These are phyloP conservation scores for Apiosordaria backusii DNA, from an alignment of 495 filamentous ascomycete species.

Conservation along the genomic window DNA sequence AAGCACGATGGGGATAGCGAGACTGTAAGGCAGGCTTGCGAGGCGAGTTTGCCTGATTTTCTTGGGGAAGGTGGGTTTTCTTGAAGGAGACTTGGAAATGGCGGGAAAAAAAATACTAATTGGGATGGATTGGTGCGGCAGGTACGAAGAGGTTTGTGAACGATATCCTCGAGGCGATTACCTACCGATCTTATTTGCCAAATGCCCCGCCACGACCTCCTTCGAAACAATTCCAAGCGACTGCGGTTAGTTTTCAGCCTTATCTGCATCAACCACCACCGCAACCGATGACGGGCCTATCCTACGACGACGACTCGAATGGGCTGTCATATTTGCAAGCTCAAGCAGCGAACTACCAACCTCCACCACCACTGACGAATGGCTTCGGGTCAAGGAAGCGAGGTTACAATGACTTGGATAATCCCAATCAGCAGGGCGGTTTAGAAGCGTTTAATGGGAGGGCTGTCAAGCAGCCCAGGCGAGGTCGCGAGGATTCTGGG, in stretches of 20 bases:
- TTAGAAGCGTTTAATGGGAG: slow-evolving; percentile 40
- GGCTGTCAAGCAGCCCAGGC: slow-evolving; percentile 68
- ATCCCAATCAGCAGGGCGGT: slow-evolving; percentile 36
- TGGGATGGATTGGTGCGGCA: slow-evolving; percentile 29
- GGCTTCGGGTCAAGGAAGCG: slow-evolving; percentile 28
- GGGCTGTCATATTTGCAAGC: background rate
- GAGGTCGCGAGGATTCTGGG: slow-evolving; percentile 50
- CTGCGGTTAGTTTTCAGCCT: too few species aligned
- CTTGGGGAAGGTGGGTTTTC: slow-evolving; percentile 66
- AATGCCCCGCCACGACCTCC: slow-evolving; percentile 46
- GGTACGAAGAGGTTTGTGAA: slow-evolving; percentile 76
- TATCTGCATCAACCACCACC: slow-evolving; percentile 4
- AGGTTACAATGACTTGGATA: slow-evolving; percentile 29
- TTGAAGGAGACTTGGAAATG: background rate
- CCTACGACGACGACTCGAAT: slow-evolving; percentile 26
- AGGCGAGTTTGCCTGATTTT: slow-evolving; percentile 82
- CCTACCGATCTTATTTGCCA: slow-evolving; percentile 60
- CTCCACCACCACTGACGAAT: slow-evolving; percentile 7
- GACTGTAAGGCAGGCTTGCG: slow-evolving; percentile 67
- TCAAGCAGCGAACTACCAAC: background rate
- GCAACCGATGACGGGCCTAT: slow-evolving; percentile 15
- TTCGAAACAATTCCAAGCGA: slow-evolving; percentile 5
- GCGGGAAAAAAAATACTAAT: too few species aligned
- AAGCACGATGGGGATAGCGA: slow-evolving; percentile 73
- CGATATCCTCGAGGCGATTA: slow-evolving; percentile 74